Evolutionary conservation across 345 rosid species (phyloP), one percentile per base, ranked within the genome.

Genomic region (Boechera stricta): DNA sequence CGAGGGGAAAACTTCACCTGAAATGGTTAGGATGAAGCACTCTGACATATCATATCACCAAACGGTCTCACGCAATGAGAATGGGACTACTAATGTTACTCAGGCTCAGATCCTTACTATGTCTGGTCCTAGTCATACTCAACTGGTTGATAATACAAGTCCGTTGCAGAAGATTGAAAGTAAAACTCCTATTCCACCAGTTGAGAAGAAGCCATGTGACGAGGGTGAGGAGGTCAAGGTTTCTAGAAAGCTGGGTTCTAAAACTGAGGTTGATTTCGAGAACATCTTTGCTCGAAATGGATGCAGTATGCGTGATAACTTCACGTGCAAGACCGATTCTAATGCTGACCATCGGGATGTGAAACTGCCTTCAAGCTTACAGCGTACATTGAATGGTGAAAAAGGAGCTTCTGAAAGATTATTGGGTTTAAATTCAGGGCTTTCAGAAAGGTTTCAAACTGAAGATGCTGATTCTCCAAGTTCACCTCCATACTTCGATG

Each of bases 401-500:
- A 79, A 62, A 26, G 57, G 45, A 69, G 78, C 38, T 69, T 77
- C 80, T 64, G 51, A 77, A 39, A 64, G 61, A 36, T 70, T 80
- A 4, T 56, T 44, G 69, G 80, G 74, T 49, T 79, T 77, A 3
- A 79, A 69, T 41, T 69, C 66, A 71, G 83, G 80, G 78, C 42
- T 61, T 83, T 77, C 80, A 15, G 72, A 78, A 52, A 76, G 63
- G 74, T 77, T 73, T 65, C 72, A 74, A 81, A 77, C 81, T 32
- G 87, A 83, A 78, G 81, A 36, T 74, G 79, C 31, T 63, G 70
- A 72, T 8, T 79, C 85, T 64, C 70, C 74, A 67, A 76, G 77
- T 66, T 87, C 95, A 18, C 94, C 97, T 18, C 75, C 87, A 69
- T 82, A 65, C 66, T 85, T 86, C 72, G 94, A 89, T 68, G 92